phyloP scores from a whole-genome alignment of 805 yeast genomes.

The Saccharomycopsis javanensis region DNA sequence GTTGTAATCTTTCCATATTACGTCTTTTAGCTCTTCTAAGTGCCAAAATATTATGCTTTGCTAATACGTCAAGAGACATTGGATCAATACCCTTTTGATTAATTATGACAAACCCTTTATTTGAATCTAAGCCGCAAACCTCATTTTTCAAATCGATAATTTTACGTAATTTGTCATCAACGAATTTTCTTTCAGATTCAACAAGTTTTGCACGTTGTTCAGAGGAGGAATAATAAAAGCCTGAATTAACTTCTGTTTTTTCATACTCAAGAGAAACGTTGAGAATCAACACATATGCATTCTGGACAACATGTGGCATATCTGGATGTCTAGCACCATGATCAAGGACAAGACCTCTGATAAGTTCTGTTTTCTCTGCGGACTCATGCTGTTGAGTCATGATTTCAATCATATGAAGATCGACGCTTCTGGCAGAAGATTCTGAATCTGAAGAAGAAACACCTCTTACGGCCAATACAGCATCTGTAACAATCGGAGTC shows the following conservation, averaged over 20 bases:
- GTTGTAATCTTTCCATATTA: constrained; percentile 96
- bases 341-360: constrained; percentile 87
- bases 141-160: constrained; percentile 88
- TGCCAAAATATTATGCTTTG: constrained; percentile 87
- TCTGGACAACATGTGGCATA: constrained; percentile 83
- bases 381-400: constrained; percentile 96
- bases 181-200: constrained; percentile 86
- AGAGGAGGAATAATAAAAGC: constrained; percentile 88
- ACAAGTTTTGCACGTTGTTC: constrained; percentile 95
- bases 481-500: constrained; percentile 93
- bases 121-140: constrained; percentile 69
- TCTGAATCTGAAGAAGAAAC: constrained; percentile 26
- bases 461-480: constrained; percentile 69
- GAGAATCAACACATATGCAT: constrained; percentile 77
- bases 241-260: constrained; percentile 94
- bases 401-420: constrained; percentile 94
- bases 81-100: constrained; percentile 99
- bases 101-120: constrained; percentile 81
- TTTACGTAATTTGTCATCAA: constrained; percentile 84
- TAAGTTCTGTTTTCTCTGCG: constrained; percentile 71
- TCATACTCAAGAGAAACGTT: constrained; percentile 95
- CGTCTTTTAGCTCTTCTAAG: constrained; percentile 97
- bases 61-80: constrained; percentile 88
- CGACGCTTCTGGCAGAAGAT: constrained; percentile 40
- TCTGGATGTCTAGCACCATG: constrained; percentile 99